phyloP scores from a whole-genome alignment of 1,284 basidiomycete genomes.

The Ceratobasidium sp. region DNA sequence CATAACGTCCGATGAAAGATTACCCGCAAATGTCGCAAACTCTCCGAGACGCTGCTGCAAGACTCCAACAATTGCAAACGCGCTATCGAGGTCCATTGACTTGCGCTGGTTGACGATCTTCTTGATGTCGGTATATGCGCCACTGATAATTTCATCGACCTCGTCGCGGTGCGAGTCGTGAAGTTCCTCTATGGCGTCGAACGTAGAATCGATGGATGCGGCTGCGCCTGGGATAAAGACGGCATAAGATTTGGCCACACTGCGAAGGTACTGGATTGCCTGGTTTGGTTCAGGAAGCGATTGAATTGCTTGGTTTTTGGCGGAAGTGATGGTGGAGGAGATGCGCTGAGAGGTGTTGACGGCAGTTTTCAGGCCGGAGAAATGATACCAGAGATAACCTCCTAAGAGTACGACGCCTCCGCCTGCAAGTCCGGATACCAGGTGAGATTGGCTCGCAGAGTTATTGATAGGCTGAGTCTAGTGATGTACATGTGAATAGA shows the following conservation, averaged over 20 bases:
- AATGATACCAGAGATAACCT: slow-evolving; percentile 62
- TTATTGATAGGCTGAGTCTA: slow-evolving; percentile 8
- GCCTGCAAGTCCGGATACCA: slow-evolving; percentile 59
- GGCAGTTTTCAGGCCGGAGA: slow-evolving; percentile 60
- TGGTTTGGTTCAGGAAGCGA: slow-evolving; percentile 59
- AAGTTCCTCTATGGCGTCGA: slow-evolving; percentile 63
- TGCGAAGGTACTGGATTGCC: slow-evolving; percentile 61
- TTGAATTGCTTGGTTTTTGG: slow-evolving; percentile 59
- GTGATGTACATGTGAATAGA: neutral
- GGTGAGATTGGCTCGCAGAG: slow-evolving; percentile 6
- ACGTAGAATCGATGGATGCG: slow-evolving; percentile 62
- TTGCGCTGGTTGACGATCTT: slow-evolving; percentile 56
- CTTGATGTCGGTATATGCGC: slow-evolving; percentile 61
- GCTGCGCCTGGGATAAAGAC: slow-evolving; percentile 62
- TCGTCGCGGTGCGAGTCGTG: slow-evolving; percentile 63
- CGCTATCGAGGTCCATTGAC: slow-evolving; percentile 55
- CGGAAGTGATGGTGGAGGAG: slow-evolving; percentile 57
- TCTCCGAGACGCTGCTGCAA: slow-evolving; percentile 51
- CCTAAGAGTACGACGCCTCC: slow-evolving; percentile 56
- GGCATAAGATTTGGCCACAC: slow-evolving; percentile 62
- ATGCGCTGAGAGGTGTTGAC: slow-evolving; percentile 59
- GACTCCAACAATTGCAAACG: slow-evolving; percentile 57
- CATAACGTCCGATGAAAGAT: slow-evolving; percentile 39
- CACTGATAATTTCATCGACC: slow-evolving; percentile 61
- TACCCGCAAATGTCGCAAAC: slow-evolving; percentile 41